Conservation (phyloP, 2,329 filamentous ascomycete genomes). For the Xylaria sp. region DNA sequence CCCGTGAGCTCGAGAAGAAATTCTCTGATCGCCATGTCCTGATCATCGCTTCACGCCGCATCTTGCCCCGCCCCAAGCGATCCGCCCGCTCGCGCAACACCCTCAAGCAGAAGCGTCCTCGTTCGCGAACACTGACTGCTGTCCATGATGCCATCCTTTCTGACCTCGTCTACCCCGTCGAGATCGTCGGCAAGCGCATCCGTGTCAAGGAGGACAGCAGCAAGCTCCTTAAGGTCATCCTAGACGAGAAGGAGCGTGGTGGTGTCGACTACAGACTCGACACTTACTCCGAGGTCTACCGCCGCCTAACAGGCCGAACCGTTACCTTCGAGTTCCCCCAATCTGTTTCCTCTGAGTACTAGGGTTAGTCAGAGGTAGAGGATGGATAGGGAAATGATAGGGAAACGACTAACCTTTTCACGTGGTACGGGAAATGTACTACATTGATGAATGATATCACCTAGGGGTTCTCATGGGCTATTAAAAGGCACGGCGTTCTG, state of each 20-base stretch:
- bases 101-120: slow-evolving; percentile 98
- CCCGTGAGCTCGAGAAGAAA: slow-evolving; percentile 99
- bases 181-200: slow-evolving; percentile 99
- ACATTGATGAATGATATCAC: slow-evolving; percentile 48
- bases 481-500: slow-evolving; percentile 61
- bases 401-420: slow-evolving; percentile 36
- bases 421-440: slow-evolving; percentile 44
- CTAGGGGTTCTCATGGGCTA: slow-evolving; percentile 47
- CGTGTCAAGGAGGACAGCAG: slow-evolving; percentile 98
- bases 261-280: slow-evolving; percentile 99
- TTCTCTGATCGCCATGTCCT: slow-evolving; percentile 99
- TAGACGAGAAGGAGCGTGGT: slow-evolving; percentile 99
- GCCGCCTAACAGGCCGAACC: slow-evolving; percentile 93
- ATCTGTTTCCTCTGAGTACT: slow-evolving; percentile 81
- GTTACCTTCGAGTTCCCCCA: slow-evolving; percentile 99
- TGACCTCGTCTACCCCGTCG: slow-evolving; percentile 99
- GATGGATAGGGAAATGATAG: slow-evolving; percentile 22
- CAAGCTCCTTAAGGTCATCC: slow-evolving; percentile 98
- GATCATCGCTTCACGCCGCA: slow-evolving; percentile 98
- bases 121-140: slow-evolving; percentile 95
- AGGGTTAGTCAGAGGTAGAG: slow-evolving; percentile 59
- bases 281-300: slow-evolving; percentile 99
- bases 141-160: slow-evolving; percentile 98
- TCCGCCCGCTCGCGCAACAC: slow-evolving; percentile 95
- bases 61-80: slow-evolving; percentile 98